Conservation (phyloP, 225 moss, liverwort and hornwort species). For the Sphagnum contortum region DNA sequence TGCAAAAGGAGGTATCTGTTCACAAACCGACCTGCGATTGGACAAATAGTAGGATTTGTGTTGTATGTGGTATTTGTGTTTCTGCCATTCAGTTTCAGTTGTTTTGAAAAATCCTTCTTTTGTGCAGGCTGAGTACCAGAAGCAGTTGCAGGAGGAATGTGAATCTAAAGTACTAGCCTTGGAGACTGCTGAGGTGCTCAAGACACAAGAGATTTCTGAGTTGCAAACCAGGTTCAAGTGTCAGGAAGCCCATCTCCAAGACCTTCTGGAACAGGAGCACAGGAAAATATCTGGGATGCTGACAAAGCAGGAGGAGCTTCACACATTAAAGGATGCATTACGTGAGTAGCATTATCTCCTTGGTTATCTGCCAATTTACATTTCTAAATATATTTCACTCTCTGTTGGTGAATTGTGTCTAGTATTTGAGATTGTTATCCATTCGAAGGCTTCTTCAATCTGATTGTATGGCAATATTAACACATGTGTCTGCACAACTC, state of each 20-base stretch:
- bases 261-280: not conserved
- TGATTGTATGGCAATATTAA: too few species aligned
- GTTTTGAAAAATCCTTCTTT: too few species aligned
- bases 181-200: not conserved
- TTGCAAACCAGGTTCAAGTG: not conserved
- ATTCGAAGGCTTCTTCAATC: too few species aligned
- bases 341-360: not conserved
- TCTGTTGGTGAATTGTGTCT: too few species aligned
- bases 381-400: too few species aligned
- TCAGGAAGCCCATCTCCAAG: not conserved
- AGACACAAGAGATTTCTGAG: not conserved
- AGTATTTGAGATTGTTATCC: too few species aligned
- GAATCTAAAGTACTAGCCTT: not conserved
- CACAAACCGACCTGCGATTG: not conserved
- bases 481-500: too few species aligned
- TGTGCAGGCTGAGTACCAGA: slow-evolving; percentile 1
- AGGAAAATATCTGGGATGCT: not conserved
- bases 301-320: not conserved
- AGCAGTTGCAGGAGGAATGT: not conserved
- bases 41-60: too few species aligned
- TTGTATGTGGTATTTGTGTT: too few species aligned
- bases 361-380: too few species aligned
- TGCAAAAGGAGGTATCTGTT: slow-evolving; percentile 13
- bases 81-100: too few species aligned
- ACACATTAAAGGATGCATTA: not conserved